Evolutionary conservation across 2,329 filamentous ascomycete species (phyloP).

Genomic region (Helotiales sp.): DNA sequence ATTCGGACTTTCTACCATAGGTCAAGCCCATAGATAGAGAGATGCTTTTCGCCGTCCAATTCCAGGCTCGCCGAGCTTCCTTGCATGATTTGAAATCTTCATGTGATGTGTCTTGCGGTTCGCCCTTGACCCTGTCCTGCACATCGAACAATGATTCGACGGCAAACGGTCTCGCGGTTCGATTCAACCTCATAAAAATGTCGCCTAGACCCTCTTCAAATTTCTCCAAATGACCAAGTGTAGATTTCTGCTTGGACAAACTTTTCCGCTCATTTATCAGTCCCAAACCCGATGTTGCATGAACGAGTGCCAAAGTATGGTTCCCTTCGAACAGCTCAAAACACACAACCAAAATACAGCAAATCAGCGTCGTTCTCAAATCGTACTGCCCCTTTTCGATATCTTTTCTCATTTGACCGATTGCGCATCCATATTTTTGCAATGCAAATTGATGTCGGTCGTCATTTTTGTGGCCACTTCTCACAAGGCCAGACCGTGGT

Average conservation of each 20-base stretch:
- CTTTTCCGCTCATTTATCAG: background rate
- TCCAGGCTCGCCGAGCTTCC: slow-evolving; percentile 5
- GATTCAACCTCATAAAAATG: slow-evolving; percentile 1
- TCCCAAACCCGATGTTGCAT: slow-evolving; percentile 1
- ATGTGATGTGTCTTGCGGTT: background rate
- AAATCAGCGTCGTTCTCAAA: slow-evolving; percentile 2
- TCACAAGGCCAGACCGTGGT: background rate
- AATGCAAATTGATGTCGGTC: slow-evolving; percentile 8
- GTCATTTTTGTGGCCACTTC: background rate
- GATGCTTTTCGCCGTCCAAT: background rate
- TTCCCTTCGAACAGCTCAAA: slow-evolving; percentile 10
- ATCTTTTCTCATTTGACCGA: background rate
- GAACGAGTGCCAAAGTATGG: background rate
- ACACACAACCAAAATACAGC: slow-evolving; percentile 10
- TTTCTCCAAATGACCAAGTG: background rate
- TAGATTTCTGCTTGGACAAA: background rate
- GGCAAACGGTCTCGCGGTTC: background rate
- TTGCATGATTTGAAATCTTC: background rate
- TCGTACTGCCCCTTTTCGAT: background rate
- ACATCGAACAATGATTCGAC: background rate
- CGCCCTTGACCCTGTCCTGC: background rate
- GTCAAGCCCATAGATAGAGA: background rate
- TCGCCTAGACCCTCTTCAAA: background rate
- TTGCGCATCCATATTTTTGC: slow-evolving; percentile 2
- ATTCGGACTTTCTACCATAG: background rate